Conservation (phyloP, 371 early-diverging fungal species). For the Choanephora cucurbitarum region DNA sequence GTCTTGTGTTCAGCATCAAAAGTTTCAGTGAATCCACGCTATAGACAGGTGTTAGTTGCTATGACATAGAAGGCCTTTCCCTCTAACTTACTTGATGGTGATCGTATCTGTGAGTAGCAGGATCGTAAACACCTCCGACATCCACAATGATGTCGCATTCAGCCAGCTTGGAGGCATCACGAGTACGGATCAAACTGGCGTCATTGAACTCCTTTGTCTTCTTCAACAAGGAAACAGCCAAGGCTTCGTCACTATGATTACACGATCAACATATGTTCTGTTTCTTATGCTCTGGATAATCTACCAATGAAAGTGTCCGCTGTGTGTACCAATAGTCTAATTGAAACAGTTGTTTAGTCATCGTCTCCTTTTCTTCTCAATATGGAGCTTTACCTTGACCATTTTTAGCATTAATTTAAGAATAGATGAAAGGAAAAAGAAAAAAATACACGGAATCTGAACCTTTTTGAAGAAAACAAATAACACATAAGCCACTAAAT, state of each 20-base stretch:
- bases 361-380: no score
- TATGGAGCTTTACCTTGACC: constrained; percentile 35
- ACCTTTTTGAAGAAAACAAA: no score
- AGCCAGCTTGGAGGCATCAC: constrained; percentile 80
- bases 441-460: no score
- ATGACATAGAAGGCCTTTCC: neutral
- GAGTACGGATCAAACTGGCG: constrained; percentile 82
- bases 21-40: constrained; percentile 89
- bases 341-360: no score
- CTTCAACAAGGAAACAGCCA: constrained; percentile 90
- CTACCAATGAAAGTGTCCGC: constrained; percentile 88
- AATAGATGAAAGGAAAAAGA: neutral
- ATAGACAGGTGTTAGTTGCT: no score
- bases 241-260: constrained; percentile 82
- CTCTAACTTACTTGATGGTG: constrained; percentile 83
- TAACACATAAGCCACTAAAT: no score
- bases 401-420: constrained; percentile 27
- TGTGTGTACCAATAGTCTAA: constrained; percentile 81
- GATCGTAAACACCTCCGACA: constrained; percentile 96
- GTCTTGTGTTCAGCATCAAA: constrained; percentile 79
- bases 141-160: constrained; percentile 94
- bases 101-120: constrained; percentile 80
- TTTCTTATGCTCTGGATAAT: neutral
- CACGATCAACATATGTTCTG: no score
- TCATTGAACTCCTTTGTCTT: constrained; percentile 69